Base-by-base conservation (phyloP, 2,329 filamentous ascomycete genomes). In the Fusarium nisikadoi region DNA sequence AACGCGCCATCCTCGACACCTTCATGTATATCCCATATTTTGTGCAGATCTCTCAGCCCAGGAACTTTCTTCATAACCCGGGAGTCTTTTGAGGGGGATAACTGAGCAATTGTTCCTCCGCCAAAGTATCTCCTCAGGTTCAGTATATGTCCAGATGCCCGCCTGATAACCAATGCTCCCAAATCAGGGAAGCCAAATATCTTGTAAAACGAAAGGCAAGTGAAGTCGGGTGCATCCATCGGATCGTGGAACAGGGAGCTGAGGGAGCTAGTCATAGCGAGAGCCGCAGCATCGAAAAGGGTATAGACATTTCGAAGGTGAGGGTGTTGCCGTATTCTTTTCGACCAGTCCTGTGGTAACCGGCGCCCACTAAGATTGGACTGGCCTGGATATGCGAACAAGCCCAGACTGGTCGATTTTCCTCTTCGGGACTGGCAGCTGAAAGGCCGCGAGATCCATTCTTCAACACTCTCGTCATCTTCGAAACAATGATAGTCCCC, bases 281-380 rank as follows among this genome's bases (percentile, higher is more conserved):
- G 83, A 16, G 90, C 90, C 5, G 91, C 90, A 6, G 89, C 89
- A 73, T 93, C 91, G 27, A 89, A 81, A 29, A 90, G 84, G 14
- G 86, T 89, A 76, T 90, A 87, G 7, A 71, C 68, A 54, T 78
- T 76, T 62, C 70, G 62, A 43, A 72, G 61, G 23, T 73, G 71
- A 20, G 67, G 46, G 43, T 75, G 52, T 54, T 74, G 61, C 31
- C 84, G 79, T 33, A 82, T 74, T 59, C 76, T 76, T 20, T 81
- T 80, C 16, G 83, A 80, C 91, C 91, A 93, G 2, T 81, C 78
- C 33, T 89, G 79, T 8, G 91, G 90, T 45, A 92, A 80, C 64
- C 90, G 85, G 25, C 88, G 84, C 12, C 91, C 91, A 46, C 89
- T 91, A 85, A 93, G 90, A 76, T 93, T 93, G 33, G 90, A 92